Evolutionary conservation across 768 basidiomycete species (phyloP).

Genomic region (Tylopilus felleus): DNA sequence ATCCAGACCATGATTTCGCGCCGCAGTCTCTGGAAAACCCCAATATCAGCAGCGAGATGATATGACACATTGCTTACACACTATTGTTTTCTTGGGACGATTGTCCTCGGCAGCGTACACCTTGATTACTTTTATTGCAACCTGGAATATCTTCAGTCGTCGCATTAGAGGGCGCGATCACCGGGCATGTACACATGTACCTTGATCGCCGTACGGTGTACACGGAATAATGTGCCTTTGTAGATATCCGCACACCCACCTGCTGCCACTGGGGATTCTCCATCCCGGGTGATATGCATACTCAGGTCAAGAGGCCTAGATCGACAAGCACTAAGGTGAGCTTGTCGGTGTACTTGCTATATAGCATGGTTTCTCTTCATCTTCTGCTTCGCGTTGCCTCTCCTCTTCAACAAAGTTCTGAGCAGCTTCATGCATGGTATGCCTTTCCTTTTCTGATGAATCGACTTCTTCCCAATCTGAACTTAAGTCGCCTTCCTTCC

Average conservation of each 20-base stretch:
- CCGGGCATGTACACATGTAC: not conserved
- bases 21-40: not conserved
- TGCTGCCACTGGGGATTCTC: not conserved
- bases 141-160: not conserved
- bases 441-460: constrained; percentile 33
- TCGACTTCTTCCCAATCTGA: constrained; percentile 66
- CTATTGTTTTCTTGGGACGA: not conserved
- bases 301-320: not conserved
- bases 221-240: not conserved
- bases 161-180: not conserved
- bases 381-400: constrained; percentile 4
- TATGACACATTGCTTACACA: not conserved
- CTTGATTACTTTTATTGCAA: constrained; percentile 5
- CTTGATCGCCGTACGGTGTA: not conserved
- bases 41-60: not conserved
- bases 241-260: not conserved
- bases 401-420: too few species aligned
- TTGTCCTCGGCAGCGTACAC: not conserved
- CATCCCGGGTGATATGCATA: not conserved
- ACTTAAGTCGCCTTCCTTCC: constrained; percentile 54
- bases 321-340: too few species aligned
- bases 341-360: too few species aligned
- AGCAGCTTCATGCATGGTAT: too few species aligned
- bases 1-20: constrained; percentile 5
- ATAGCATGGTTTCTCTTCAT: not conserved